Percentiles rank a stretch among this genome's conserved stretches.
phyloP scores from a whole-genome alignment of 2,329 filamentous ascomycete genomes.

The Sarocladium oryzae region DNA sequence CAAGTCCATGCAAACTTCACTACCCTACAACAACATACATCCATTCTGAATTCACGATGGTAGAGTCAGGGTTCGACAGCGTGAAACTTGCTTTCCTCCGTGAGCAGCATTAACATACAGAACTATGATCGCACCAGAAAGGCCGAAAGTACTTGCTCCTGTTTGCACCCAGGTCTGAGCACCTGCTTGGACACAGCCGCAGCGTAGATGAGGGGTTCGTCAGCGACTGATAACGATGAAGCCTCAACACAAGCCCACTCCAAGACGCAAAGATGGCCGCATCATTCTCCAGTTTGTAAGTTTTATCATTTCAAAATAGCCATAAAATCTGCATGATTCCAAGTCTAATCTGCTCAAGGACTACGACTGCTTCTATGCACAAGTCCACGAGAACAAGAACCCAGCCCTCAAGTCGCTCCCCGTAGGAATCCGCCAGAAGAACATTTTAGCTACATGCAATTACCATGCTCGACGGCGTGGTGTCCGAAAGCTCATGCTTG shows the following conservation, averaged over 20 bases:
- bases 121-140: no score
- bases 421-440: conserved; percentile 85
- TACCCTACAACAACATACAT: not conserved
- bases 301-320: conserved; percentile 13
- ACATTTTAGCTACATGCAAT: conserved; percentile 89
- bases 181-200: no score
- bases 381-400: conserved; percentile 77
- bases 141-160: no score
- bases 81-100: no score
- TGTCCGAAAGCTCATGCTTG: conserved; percentile 76
- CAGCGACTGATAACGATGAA: conserved; percentile 19
- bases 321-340: no score
- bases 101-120: no score
- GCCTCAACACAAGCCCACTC: conserved; percentile 22
- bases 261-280: conserved; percentile 52
- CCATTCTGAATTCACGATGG: not conserved
- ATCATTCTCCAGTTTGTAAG: conserved; percentile 78
- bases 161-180: no score
- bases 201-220: no score
- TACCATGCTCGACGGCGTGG: conserved; percentile 76
- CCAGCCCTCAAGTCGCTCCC: conserved; percentile 66
- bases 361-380: conserved; percentile 92
- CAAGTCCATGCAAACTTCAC: no score
- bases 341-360: conserved; percentile 39
- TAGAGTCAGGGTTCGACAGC: not conserved